Evolutionary conservation across 805 yeast species (phyloP).

Genomic region (Debaryomyces prosopidis): DNA sequence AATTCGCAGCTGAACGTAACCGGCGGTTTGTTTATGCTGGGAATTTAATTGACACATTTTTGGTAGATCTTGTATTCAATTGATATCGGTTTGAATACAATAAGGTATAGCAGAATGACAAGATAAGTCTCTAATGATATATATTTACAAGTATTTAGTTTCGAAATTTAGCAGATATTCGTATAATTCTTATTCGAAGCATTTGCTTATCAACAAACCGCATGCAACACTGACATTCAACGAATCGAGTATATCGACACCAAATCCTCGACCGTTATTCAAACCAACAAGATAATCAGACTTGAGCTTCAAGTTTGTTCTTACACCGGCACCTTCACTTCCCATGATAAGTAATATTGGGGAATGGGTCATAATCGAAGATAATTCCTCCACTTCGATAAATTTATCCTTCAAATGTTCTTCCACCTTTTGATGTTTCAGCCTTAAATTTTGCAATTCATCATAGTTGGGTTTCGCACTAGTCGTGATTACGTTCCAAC

Average conservation of each 20-base stretch:
- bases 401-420: constrained; percentile 31
- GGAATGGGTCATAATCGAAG: constrained; percentile 38
- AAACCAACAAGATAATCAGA: constrained; percentile 54
- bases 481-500: constrained; percentile 75
- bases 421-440: constrained; percentile 26
- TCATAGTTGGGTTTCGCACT: constrained; percentile 37
- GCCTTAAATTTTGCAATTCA: constrained; percentile 16
- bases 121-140: not conserved
- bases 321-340: constrained; percentile 81
- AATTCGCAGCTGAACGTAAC: too few species aligned
- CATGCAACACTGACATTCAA: constrained; percentile 90
- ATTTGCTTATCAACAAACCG: constrained; percentile 54
- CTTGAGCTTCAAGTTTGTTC: constrained; percentile 60
- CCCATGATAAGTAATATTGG: constrained; percentile 80
- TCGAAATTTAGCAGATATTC: too few species aligned
- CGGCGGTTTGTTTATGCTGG: too few species aligned
- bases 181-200: constrained; percentile 2
- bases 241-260: constrained; percentile 58
- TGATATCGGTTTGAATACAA: not conserved
- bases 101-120: not conserved
- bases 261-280: constrained; percentile 29
- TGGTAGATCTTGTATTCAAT: too few species aligned
- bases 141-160: too few species aligned
- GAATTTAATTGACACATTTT: too few species aligned
- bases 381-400: constrained; percentile 44